Conservation (phyloP, 2,329 filamentous ascomycete species). For the Talaromyces sp. region DNA sequence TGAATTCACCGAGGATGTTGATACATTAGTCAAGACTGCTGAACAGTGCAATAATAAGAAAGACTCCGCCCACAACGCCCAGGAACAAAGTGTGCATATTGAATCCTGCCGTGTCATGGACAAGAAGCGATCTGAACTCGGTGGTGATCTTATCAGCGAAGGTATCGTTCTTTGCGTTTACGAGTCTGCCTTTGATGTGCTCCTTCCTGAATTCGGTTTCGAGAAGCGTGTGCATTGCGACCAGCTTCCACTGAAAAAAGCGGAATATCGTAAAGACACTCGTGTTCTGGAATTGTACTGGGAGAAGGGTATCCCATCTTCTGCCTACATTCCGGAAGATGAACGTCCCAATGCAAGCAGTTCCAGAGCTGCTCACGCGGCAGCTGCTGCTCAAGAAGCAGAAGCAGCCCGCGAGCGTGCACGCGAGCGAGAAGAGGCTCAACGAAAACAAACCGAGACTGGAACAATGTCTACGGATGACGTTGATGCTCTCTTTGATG, state of each 20-base stretch:
- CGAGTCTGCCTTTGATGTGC: conserved; percentile 95
- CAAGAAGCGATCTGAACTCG: conserved; percentile 77
- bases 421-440: conserved; percentile 84
- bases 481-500: conserved; percentile 92
- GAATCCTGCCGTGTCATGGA: conserved; percentile 97
- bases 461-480: conserved; percentile 91
- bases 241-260: conserved; percentile 94
- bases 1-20: conserved; percentile 85
- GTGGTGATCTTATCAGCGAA: conserved; percentile 89
- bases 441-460: conserved; percentile 90
- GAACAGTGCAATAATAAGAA: conserved; percentile 99
- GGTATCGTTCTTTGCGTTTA: conserved; percentile 97
- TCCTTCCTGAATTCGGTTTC: conserved; percentile 97
- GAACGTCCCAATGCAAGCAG: conserved; percentile 85
- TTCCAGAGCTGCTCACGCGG: conserved; percentile 69
- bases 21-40: conserved; percentile 83
- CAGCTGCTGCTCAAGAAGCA: conserved; percentile 62
- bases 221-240: conserved; percentile 99
- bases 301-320: conserved; percentile 98
- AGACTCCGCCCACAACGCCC: conserved; percentile 92
- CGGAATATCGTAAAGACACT: conserved; percentile 97
- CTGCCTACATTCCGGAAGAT: conserved; percentile 92
- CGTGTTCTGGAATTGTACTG: conserved; percentile 94
- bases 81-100: conserved; percentile 98
- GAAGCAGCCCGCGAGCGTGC: conserved; percentile 77